phyloP scores from a whole-genome alignment of 495 filamentous ascomycete genomes.

The Talaromyces liani region DNA sequence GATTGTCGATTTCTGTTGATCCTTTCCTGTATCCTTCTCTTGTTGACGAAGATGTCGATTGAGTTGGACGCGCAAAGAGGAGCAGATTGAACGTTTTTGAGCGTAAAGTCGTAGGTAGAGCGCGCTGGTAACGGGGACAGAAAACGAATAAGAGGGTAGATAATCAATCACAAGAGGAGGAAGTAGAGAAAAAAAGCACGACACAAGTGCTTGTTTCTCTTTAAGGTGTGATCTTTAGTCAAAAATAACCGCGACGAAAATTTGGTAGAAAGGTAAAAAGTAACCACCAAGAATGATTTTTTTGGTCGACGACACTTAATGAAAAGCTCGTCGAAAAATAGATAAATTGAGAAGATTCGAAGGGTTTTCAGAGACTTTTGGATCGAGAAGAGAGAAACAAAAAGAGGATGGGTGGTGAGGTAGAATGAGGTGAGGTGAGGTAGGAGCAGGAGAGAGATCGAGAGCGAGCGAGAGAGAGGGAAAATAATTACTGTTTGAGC shows the following conservation, averaged over 20 bases:
- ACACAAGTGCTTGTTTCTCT: background rate
- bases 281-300: slow-evolving; percentile 7
- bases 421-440: slow-evolving; percentile 14
- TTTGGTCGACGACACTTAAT: slow-evolving; percentile 42
- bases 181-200: background rate
- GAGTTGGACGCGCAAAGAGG: background rate
- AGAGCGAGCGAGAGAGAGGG: slow-evolving; percentile 10
- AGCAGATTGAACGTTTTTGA: background rate
- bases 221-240: background rate
- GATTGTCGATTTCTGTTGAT: background rate
- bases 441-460: slow-evolving; percentile 16
- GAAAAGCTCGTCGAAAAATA: slow-evolving; percentile 41
- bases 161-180: slow-evolving; percentile 5
- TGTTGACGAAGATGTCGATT: background rate
- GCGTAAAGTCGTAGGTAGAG: slow-evolving; percentile 1
- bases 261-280: slow-evolving; percentile 7
- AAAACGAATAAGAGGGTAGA: slow-evolving; percentile 7
- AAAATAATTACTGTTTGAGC: background rate
- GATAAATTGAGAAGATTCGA: slow-evolving; percentile 2
- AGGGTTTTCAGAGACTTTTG: slow-evolving; percentile 12
- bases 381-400: slow-evolving; percentile 11
- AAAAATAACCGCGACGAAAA: slow-evolving; percentile 8
- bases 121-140: background rate
- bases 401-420: slow-evolving; percentile 15
- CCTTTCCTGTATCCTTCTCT: background rate